Evolutionary conservation across 1,284 basidiomycete genomes (phyloP), one percentile per base, ranked within the genome.

Genomic region (Polyporus tsugae): DNA sequence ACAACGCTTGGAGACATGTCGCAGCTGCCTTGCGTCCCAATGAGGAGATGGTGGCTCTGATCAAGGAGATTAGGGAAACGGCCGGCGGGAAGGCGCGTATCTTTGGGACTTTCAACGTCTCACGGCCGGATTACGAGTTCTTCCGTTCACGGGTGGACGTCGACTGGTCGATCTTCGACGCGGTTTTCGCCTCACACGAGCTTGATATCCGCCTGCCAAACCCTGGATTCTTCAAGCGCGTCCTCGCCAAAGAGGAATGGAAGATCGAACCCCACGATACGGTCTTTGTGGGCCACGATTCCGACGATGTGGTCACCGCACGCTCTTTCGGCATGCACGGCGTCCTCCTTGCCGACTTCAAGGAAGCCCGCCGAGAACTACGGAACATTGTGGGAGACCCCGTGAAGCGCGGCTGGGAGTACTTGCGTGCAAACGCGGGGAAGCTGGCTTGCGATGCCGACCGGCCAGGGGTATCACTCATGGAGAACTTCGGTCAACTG

Each of bases 101-200:
- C 22, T 86, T 82, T 63, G 86, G 86, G 41, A 85, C 87, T 84
- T 86, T 86, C 60, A 88, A 89, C 73, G 86, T 88, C 49, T 87
- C 86, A 19, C 69, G 75, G 1, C 83, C 84, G 6, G 86, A 88
- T 71, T 87, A 81, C 73, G 77, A 80, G 44, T 76, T 82, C 10
- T 79, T 87, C 15, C 82, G 78, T 38, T 80, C 78, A 4, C 83
- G 81, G 60, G 74, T 78, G 1, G 61, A 41, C 58, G 80, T 78
- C 1, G 83, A 86, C 60, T 87, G 85, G 85, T 76, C 78, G 3
- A 77, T 87, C 42, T 87, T 88, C 67, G 86, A 87, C 67, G 67
- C 77, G 29, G 78, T 87, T n/a, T 87, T 85, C 74, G 84, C 84
- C 3, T 87, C 86, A 6, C 80, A 80, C 11, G 80, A 75, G 10